These are phyloP conservation scores for Clonostachys sp. DNA, from an alignment of 2,329 filamentous ascomycete species.

Conservation along the genomic window DNA sequence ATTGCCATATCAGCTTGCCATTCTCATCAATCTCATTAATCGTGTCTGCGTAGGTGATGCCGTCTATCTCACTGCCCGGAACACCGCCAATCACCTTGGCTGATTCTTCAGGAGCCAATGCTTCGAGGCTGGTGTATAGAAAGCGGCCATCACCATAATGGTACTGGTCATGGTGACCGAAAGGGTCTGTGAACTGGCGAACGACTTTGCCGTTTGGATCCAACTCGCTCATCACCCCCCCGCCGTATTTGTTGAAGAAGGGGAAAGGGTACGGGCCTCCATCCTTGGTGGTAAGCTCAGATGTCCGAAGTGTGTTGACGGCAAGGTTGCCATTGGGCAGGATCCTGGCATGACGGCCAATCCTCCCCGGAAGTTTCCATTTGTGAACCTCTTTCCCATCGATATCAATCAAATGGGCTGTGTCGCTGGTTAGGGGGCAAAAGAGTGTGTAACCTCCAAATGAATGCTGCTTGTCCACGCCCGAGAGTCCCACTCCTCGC, in stretches of 20 bases:
- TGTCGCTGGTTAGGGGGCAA: constrained; percentile 17
- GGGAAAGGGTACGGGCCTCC: constrained; percentile 15
- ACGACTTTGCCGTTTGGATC: constrained; percentile 13
- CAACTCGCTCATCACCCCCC: constrained; percentile 19
- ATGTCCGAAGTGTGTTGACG: constrained; percentile 15
- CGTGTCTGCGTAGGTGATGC: constrained; percentile 18
- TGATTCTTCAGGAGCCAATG: constrained; percentile 14
- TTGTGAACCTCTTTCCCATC: constrained; percentile 17
- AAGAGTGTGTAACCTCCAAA: constrained; percentile 20
- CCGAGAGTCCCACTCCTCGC: constrained; percentile 16
- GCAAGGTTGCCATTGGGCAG: constrained; percentile 19
- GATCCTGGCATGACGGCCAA: constrained; percentile 17
- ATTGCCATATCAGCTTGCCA: constrained; percentile 16
- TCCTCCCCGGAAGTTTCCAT: constrained; percentile 19
- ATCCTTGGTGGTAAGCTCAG: constrained; percentile 8
- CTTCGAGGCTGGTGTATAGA: constrained; percentile 17
- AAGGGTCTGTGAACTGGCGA: constrained; percentile 15
- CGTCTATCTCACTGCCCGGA: constrained; percentile 13
- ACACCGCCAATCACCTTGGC: constrained; percentile 18
- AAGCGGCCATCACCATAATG: constrained; percentile 17
- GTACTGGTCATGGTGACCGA: constrained; percentile 20
- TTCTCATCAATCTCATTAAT: constrained; percentile 18
- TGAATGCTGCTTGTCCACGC: constrained; percentile 13
- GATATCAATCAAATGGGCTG: constrained; percentile 16
- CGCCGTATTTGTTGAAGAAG: constrained; percentile 22